phyloP scores from a whole-genome alignment of 2,329 filamentous ascomycete species.

The Parafenestella ontariensis region DNA sequence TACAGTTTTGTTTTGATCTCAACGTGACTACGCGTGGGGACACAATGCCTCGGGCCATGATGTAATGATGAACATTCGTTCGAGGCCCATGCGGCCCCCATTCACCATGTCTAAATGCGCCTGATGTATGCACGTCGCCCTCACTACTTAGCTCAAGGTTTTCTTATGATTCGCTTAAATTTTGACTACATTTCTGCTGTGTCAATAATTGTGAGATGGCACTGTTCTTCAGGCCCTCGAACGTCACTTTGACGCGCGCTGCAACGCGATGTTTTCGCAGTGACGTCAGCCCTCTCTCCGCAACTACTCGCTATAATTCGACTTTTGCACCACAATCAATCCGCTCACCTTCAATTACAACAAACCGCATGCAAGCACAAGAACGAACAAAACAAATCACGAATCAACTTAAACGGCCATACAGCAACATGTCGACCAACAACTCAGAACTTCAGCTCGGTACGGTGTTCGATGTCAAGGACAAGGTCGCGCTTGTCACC shows the following conservation, averaged over 20 bases:
- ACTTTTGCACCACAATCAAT: slow-evolving; percentile 6
- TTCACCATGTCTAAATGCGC: not conserved
- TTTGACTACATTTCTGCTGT: not conserved
- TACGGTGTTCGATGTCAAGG: slow-evolving; percentile 48
- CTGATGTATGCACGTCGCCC: not conserved
- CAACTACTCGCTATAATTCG: slow-evolving; percentile 23
- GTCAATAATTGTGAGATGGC: not conserved
- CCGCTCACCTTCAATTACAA: slow-evolving; percentile 3
- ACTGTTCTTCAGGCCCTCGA: slow-evolving; percentile 7
- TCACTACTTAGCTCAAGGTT: not conserved
- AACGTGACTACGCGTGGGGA: slow-evolving; percentile 13
- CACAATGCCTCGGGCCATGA: slow-evolving; percentile 8
- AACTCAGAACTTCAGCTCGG: slow-evolving; percentile 38
- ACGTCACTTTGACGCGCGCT: slow-evolving; percentile 32
- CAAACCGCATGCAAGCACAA: slow-evolving; percentile 15
- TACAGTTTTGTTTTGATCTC: not conserved
- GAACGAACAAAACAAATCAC: slow-evolving; percentile 18
- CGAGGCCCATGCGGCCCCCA: not conserved
- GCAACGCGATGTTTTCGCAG: slow-evolving; percentile 15
- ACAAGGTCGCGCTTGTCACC: slow-evolving; percentile 52
- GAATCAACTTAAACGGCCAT: slow-evolving; percentile 20
- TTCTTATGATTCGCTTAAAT: slow-evolving; percentile 1
- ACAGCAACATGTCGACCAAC: slow-evolving; percentile 45
- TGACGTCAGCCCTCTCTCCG: slow-evolving; percentile 34
- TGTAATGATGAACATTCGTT: slow-evolving; percentile 11